Evolutionary conservation across 1,284 basidiomycete species (phyloP).

Genomic region (Erythrobasidium hasegawianum): DNA sequence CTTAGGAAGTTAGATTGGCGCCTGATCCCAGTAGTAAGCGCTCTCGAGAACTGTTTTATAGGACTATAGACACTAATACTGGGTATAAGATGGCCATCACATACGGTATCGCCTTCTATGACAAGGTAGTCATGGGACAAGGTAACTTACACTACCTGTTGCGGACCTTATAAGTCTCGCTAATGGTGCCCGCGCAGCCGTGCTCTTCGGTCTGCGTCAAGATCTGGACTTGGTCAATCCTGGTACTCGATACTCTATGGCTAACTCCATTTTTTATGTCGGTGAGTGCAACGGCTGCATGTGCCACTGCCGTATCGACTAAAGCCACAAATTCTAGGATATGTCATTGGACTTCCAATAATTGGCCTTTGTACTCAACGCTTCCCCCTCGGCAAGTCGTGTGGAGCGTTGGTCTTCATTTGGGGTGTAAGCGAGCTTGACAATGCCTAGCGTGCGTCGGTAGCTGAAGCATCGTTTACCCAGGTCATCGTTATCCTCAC

Average conservation of each 20-base stretch:
- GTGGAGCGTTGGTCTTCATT: not conserved
- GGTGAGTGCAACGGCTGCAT: too few relatives aligned
- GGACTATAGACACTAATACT: too few relatives aligned
- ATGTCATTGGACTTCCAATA: slow-evolving; percentile 10
- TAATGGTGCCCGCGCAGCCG: slow-evolving; percentile 2
- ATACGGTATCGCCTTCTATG: slow-evolving; percentile 23
- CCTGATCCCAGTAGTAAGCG: slow-evolving; percentile 13
- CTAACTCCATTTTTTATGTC: not conserved
- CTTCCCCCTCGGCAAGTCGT: slow-evolving; percentile 10
- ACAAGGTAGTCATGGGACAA: slow-evolving; percentile 6
- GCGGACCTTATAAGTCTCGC: too few relatives aligned
- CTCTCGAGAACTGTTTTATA: not conserved
- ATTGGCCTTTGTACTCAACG: slow-evolving; percentile 18
- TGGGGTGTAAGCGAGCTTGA: slow-evolving; percentile 8
- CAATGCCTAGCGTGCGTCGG: too few relatives aligned
- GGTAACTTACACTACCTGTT: not conserved
- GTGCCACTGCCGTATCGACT: too few relatives aligned
- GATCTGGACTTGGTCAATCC: slow-evolving; percentile 19
- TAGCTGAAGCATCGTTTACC: too few relatives aligned
- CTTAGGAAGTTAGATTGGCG: slow-evolving; percentile 9
- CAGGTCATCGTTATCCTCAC: slow-evolving; percentile 2
- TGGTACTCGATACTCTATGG: slow-evolving; percentile 20
- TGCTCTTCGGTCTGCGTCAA: slow-evolving; percentile 26
- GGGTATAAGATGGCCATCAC: not conserved
- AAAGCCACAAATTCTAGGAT: too few relatives aligned